Evolutionary conservation across 1,284 basidiomycete species (phyloP), one percentile per base, ranked within the genome.

Genomic region (Sporisorium reilianum): DNA sequence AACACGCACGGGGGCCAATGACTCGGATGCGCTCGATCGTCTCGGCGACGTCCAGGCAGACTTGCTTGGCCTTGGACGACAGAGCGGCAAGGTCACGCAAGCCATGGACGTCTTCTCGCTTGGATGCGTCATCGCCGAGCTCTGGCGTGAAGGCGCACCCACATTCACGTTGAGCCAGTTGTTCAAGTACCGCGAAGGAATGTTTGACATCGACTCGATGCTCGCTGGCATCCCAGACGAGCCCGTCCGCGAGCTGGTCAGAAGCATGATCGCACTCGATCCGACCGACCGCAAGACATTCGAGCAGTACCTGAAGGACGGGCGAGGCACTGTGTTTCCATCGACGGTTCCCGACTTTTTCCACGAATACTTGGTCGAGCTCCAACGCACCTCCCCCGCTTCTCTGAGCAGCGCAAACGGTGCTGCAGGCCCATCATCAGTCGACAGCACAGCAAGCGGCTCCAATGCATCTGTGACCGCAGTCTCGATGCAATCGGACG

Each of bases 91-190:
- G 76, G 91, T 99, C 23, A 95, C 93, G 0, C 95, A 99, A 85
- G 89, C 93, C 3, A 99, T 99, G 97, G 97, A 99, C 84, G 93
- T 96, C 55, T 99, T 99, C 83, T 94, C 94, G 67, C 89, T 91
- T 0, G 97, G 97, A 32, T 99, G 96, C 84, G 95, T 98, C 18
- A 90, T 99, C 34, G 94, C 95, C 0, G 97, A 99, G 85, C 88
- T 99, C 66, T 99, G 97, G 87, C 88, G 95, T 44, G 97, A 99
- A 83, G 97, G 97, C 0, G 90, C 93, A 0, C 93, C 93, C 1
- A 89, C 97, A 40, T 99, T 99, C 87, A 96, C 93, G 0, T 88
- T 99, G 48, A 94, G 93, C 81, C 96, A 98, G 83, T 87, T 99
- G 55, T 98, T 94, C 89, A 95, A 96, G 84, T 99, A 97, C 80